A percentile compares a stretch with the other conserved stretches of the same genome.
phyloP scores from a whole-genome alignment of 495 filamentous ascomycete species.

The Neurospora hispaniola region DNA sequence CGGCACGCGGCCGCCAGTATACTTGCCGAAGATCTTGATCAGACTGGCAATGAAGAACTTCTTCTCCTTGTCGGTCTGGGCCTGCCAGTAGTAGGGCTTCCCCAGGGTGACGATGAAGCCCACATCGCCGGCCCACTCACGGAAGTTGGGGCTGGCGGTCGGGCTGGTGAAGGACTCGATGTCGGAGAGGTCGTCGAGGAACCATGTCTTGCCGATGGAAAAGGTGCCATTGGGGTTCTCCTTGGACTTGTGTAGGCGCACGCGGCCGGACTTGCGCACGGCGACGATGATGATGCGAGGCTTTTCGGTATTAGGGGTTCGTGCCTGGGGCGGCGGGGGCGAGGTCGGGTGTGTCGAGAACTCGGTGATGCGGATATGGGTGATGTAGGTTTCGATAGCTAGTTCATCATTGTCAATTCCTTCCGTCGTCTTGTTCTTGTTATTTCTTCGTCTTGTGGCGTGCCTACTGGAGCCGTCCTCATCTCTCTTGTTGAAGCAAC shows the following conservation, averaged over 20 bases:
- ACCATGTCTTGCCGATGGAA: conserved; percentile 97
- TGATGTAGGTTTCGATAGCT: conserved; percentile 84
- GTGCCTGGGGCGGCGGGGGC: conserved; percentile 67
- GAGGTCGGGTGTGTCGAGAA: conserved; percentile 71
- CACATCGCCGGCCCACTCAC: conserved; percentile 64
- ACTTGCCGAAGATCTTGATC: conserved; percentile 92
- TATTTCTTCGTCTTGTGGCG: not conserved
- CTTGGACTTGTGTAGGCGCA: conserved; percentile 91
- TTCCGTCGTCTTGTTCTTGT: not conserved
- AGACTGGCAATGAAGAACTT: conserved; percentile 94
- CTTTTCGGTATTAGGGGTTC: conserved; percentile 65
- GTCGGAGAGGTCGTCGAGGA: conserved; percentile 70
- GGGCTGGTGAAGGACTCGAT: conserved; percentile 68
- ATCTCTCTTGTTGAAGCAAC: conserved; percentile 84
- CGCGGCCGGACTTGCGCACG: conserved; percentile 81
- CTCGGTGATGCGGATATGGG: conserved; percentile 83
- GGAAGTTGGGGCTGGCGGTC: conserved; percentile 52
- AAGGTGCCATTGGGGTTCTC: conserved; percentile 90
- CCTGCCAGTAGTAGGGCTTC: conserved; percentile 97
- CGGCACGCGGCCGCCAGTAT: conserved; percentile 78
- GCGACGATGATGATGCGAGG: conserved; percentile 82
- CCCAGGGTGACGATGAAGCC: conserved; percentile 85
- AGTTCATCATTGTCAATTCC: conserved; percentile 6
- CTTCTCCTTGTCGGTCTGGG: conserved; percentile 84
- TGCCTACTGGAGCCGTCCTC: conserved; percentile 65